These are phyloP conservation scores for Cystobasidium pallidum DNA, from an alignment of 1,284 basidiomycete species.

Conservation along the genomic window DNA sequence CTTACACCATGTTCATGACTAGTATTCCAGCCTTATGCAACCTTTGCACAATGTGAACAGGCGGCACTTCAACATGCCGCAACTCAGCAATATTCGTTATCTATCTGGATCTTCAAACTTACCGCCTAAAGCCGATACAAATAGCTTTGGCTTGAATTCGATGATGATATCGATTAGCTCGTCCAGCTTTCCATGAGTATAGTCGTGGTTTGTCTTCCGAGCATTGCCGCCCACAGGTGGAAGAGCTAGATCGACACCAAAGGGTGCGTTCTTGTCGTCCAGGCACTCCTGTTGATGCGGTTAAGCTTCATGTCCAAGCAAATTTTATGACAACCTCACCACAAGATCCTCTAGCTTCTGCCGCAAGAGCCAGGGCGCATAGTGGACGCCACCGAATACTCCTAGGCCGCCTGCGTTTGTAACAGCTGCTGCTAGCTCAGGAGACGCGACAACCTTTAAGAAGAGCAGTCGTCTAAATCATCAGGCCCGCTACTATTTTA, in stretches of 20 bases:
- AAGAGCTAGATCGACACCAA: slow-evolving; percentile 82
- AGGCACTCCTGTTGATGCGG: slow-evolving; percentile 64
- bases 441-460: slow-evolving; percentile 6
- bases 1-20: slow-evolving; percentile 82
- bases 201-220: slow-evolving; percentile 48
- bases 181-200: slow-evolving; percentile 52
- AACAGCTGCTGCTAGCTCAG: slow-evolving; percentile 60
- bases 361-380: slow-evolving; percentile 66
- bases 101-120: background rate
- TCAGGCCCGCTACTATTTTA: background rate
- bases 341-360: slow-evolving; percentile 18
- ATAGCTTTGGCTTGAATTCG: slow-evolving; percentile 76
- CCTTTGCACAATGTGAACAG: slow-evolving; percentile 72
- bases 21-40: slow-evolving; percentile 75
- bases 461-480: background rate
- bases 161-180: slow-evolving; percentile 83
- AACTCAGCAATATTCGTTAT: background rate
- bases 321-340: background rate
- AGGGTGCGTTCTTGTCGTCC: slow-evolving; percentile 69
- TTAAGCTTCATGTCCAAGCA: background rate
- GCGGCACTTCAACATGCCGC: slow-evolving; percentile 62
- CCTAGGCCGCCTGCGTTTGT: slow-evolving; percentile 81
- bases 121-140: slow-evolving; percentile 75
- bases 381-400: slow-evolving; percentile 79
- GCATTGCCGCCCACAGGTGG: slow-evolving; percentile 67